A percentile compares a stretch with the other conserved stretches of the same genome.
Evolutionary conservation across 148 eudicot genomes (phyloP).

Genomic region (Talinum fruticosum): DNA sequence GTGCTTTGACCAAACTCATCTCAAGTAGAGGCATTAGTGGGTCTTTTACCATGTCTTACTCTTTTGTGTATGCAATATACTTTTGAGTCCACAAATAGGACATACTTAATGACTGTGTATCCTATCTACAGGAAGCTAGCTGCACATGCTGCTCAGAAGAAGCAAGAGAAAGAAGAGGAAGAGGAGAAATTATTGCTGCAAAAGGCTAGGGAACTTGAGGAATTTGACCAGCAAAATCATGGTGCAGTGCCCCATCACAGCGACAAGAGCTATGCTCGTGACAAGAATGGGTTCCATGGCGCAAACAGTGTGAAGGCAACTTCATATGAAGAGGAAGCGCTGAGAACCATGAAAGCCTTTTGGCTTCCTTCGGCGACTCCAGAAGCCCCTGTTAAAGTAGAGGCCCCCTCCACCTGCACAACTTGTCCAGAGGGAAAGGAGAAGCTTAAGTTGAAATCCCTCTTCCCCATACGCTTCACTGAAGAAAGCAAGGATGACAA

Average conservation of each 20-base stretch:
- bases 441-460: constrained; percentile 71
- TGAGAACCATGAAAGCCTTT: constrained; percentile 91
- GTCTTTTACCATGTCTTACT: not conserved
- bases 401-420: constrained; percentile 63
- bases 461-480: constrained; percentile 63
- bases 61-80: no score
- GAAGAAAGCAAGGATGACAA: constrained; percentile 52
- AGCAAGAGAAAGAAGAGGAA: constrained; percentile 79
- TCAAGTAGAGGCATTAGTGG: not conserved
- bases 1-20: not conserved
- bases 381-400: constrained; percentile 68
- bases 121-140: constrained; percentile 57
- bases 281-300: constrained; percentile 90
- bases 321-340: constrained; percentile 89
- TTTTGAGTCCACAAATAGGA: not conserved
- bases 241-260: constrained; percentile 89
- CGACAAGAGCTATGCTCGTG: constrained; percentile 57
- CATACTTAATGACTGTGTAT: not conserved
- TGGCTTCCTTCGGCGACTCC: constrained; percentile 99
- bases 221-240: constrained; percentile 92
- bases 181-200: constrained; percentile 70
- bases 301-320: constrained; percentile 94
- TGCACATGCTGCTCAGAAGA: constrained; percentile 70
- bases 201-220: constrained; percentile 88
- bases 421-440: constrained; percentile 88